phyloP scores from a whole-genome alignment of 345 rosid genomes.

The Salix purpurea region DNA sequence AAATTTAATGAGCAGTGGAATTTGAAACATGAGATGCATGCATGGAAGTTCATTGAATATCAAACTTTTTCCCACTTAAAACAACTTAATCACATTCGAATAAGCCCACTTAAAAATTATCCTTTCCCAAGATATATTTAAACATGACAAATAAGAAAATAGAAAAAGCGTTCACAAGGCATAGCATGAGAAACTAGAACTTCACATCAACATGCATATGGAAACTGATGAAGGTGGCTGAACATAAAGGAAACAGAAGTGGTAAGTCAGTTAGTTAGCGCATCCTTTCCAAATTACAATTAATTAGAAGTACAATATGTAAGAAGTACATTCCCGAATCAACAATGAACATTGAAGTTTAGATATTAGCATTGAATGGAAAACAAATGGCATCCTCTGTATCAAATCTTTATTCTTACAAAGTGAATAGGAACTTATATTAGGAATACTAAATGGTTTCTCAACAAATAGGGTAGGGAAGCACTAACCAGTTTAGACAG shows the following conservation, averaged over 20 bases:
- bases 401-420: no score
- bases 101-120: not conserved
- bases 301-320: not conserved
- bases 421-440: no score
- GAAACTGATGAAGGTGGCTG: not conserved
- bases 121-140: not conserved
- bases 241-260: not conserved
- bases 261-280: no score
- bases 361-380: not conserved
- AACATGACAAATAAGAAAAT: not conserved
- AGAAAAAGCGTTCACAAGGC: not conserved
- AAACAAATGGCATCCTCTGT: no score
- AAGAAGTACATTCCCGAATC: no score
- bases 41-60: not conserved
- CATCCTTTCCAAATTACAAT: not conserved
- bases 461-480: not conserved
- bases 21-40: slow-evolving; percentile 4
- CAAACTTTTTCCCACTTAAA: not conserved
- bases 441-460: no score
- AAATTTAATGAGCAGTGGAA: not conserved
- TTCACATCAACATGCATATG: not conserved
- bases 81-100: not conserved
- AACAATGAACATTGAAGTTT: not conserved
- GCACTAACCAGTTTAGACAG: slow-evolving; percentile 60
- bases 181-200: not conserved